Evolutionary conservation across 192 early-diverging fungal species (phyloP).

Genomic region (Backusella circina): DNA sequence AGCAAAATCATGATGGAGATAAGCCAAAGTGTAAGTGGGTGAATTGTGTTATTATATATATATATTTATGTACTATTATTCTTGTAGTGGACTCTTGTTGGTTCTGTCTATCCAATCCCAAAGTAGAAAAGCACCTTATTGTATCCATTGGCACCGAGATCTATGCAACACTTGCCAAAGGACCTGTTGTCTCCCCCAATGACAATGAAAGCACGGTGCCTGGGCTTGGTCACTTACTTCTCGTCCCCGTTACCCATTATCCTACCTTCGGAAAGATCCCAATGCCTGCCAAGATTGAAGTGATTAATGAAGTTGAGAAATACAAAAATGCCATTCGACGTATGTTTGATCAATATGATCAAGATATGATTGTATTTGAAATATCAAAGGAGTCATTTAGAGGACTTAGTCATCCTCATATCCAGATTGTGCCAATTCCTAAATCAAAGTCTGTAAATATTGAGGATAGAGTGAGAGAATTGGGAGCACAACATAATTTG

Average conservation of each 20-base stretch:
- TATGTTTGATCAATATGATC: conserved; percentile 53
- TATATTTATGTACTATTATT: conserved; percentile 18
- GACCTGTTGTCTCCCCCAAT: conserved; percentile 58
- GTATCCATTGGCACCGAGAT: conserved; percentile 75
- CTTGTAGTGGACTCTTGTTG: conserved; percentile 65
- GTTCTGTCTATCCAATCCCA: conserved; percentile 94
- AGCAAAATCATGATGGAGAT: conserved; percentile 14
- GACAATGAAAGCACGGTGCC: conserved; percentile 39
- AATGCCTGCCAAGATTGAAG: conserved; percentile 30
- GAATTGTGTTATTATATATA: not conserved
- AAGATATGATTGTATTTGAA: conserved; percentile 74
- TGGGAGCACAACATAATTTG: conserved; percentile 38
- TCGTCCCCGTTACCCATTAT: conserved; percentile 57
- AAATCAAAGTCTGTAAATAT: conserved; percentile 35
- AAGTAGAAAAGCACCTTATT: conserved; percentile 88
- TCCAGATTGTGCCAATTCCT: conserved; percentile 68
- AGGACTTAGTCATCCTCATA: conserved; percentile 56
- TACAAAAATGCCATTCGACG: conserved; percentile 50
- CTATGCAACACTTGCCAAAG: conserved; percentile 88
- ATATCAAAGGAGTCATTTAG: conserved; percentile 51
- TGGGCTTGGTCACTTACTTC: conserved; percentile 80
- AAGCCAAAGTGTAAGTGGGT: not conserved
- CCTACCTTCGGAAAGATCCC: conserved; percentile 42
- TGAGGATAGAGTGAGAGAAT: conserved; percentile 36
- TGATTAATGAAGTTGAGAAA: conserved; percentile 49